Base-by-base conservation (phyloP, 2,329 filamentous ascomycete genomes). In the Paecilomyces formosus region DNA sequence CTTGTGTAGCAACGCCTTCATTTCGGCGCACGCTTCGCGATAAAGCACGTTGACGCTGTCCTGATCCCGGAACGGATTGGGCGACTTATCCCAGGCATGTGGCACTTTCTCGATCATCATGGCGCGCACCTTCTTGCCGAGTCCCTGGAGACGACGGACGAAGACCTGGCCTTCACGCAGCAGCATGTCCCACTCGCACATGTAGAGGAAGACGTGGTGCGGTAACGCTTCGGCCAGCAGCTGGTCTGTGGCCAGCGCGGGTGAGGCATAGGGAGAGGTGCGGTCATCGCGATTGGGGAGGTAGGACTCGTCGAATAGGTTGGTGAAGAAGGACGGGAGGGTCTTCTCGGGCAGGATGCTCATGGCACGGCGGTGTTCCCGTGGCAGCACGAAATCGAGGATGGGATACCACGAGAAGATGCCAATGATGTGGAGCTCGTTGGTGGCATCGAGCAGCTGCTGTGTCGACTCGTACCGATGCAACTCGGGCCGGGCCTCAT, bases 181-280 rank as follows among this genome's bases (percentile, higher is more conserved):
- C 13, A 87, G 73, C 84, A 87, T 87, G 66, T 87, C 85, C 81
- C 82, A 87, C 67, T 87, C 85, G 68, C 85, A 87, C 51, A 83
- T 81, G 66, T 82, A 84, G 63, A 87, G 71, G 58, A 85, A 83
- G 53, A 87, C 80, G 59, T 86, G 80, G n/a, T 81, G 74, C 0
- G 85, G 85, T 1, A 87, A 69, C 1, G 76, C 77, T 22, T 78
- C 77, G 28, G 70, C 66, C n/a, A 87, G 76, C 65, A 84, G 78
- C 28, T 77, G 70, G 21, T 80, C 76, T 0, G 81, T 76, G 1
- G 85, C 84, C 9, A 82, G 78, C 31, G 81, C 81, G 0, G 85
- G 85, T 7, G 78, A 82, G 1, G 85, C 80, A 71, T 82, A 87
- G 1, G 85, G 83, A 9, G 83, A 82, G 52, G 77, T 70, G 56